phyloP scores from a whole-genome alignment of 1,139 yeast genomes.

The Suhomyces chickasaworum region DNA sequence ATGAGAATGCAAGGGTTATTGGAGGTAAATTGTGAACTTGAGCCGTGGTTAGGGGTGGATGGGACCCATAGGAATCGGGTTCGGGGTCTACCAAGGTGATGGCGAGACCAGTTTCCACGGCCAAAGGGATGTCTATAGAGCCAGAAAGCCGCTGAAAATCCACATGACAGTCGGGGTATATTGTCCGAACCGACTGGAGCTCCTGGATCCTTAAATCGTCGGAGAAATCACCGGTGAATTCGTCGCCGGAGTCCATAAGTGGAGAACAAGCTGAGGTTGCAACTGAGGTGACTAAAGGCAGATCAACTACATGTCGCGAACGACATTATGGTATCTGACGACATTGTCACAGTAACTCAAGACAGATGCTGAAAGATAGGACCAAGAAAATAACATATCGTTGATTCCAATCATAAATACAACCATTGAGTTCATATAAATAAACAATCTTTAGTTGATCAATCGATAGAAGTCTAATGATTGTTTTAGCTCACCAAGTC shows the following conservation, averaged over 20 bases:
- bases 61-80: neutral
- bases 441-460: too few relatives aligned
- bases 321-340: too few relatives aligned
- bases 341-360: too few relatives aligned
- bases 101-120: constrained; percentile 22
- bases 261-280: neutral
- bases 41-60: constrained; percentile 3
- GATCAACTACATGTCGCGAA: too few relatives aligned
- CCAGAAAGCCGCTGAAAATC: constrained; percentile 25
- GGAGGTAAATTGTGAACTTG: constrained; percentile 33
- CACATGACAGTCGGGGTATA: constrained; percentile 50
- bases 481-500: too few relatives aligned
- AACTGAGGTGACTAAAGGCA: neutral
- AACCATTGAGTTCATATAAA: too few relatives aligned
- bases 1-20: constrained; percentile 27
- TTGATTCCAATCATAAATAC: too few relatives aligned
- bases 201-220: constrained; percentile 40
- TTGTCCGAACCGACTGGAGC: constrained; percentile 48
- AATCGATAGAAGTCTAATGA: too few relatives aligned
- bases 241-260: neutral
- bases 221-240: constrained; percentile 24
- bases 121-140: constrained; percentile 29
- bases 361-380: too few relatives aligned
- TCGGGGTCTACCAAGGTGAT: constrained; percentile 9
- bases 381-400: too few relatives aligned